Base-by-base conservation (phyloP, 2,329 filamentous ascomycete species). In the Cercospora zeina region DNA sequence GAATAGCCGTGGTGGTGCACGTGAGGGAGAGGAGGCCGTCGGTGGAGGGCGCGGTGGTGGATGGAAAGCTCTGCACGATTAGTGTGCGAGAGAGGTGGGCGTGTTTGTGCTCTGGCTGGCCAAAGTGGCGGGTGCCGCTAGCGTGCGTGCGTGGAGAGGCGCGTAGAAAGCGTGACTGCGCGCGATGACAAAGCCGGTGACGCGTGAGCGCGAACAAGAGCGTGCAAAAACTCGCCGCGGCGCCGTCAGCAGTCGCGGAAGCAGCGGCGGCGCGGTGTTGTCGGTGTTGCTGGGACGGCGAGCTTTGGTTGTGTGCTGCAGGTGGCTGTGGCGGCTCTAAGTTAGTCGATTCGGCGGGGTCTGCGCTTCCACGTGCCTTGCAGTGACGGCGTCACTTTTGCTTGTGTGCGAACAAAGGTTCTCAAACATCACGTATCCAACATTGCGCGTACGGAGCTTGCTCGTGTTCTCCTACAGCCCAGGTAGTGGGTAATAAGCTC, bases 1-100 rank as follows among this genome's bases (percentile, higher is more conserved):
- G 53, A 50, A 27, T 24, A 21, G 27, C 55, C 62, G 59, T 61
- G 49, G 61, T 51, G 62, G 30, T 47, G 62, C 36, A 30, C 30
- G 61, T 55, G 56, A 16, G n/a, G 33, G 31, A 30, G 34, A 47
- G 59, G 54, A 51, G 39, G 10, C 13, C 47, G 47, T 27, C 47
- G 61, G 57, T 31, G 60, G 54, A 53, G 60, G 42, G 39, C n/a
- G 36, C 54, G 34, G 54, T 39, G 36, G 31, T 57, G 54, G n/a
- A 27, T 19, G 54, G 16, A 57, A 42, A 57, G 54, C 54, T 57
- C 34, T 39, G 54, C 24, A 42, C 37, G 24, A 42, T 39, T 39
- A 53, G 49, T 53, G 49, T 31, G 49, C 49, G 37, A 30, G 54
- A 42, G 36, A 42, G 54, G 54, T 42, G 36, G 54, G 34, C 34